A percentile compares a stretch with the other conserved stretches of the same genome.
Conservation (phyloP, 2,329 filamentous ascomycete species). For the Fusarium xyrophilum region DNA sequence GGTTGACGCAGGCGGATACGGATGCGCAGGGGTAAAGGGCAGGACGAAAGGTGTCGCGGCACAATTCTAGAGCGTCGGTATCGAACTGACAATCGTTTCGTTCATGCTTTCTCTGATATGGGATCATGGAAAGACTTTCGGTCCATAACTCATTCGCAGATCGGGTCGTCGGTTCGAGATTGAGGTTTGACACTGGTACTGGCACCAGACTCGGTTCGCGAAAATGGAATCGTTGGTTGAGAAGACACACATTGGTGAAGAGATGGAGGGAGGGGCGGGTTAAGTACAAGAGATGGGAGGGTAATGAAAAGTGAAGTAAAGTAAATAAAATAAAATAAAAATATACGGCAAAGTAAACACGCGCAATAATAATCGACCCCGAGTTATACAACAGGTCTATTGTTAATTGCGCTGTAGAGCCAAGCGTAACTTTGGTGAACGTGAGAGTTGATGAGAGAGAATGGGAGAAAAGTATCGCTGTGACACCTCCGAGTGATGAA, state of each 20-base stretch:
- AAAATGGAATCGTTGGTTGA: conserved; percentile 46
- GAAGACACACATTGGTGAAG: conserved; percentile 48
- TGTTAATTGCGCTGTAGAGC: conserved; percentile 26
- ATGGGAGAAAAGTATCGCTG: conserved; percentile 6
- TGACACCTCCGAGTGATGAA: background rate
- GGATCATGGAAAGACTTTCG: conserved; percentile 43
- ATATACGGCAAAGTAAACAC: conserved; percentile 2
- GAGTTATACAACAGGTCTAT: conserved; percentile 13
- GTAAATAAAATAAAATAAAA: background rate
- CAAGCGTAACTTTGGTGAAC: conserved; percentile 11
- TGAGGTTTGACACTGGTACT: conserved; percentile 36
- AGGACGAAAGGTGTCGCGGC: conserved; percentile 23
- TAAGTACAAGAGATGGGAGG: background rate
- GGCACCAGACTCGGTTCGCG: conserved; percentile 47
- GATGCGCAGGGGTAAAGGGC: conserved; percentile 16
- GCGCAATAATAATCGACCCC: conserved; percentile 8
- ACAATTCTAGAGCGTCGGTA: conserved; percentile 31
- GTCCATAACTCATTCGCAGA: conserved; percentile 46
- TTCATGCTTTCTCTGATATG: conserved; percentile 47
- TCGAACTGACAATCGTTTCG: conserved; percentile 41
- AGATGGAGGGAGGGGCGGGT: conserved; percentile 18
- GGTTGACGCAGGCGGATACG: background rate
- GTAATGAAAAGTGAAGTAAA: background rate
- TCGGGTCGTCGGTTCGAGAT: conserved; percentile 33
- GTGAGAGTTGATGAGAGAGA: conserved; percentile 1